These are phyloP conservation scores for Hyphopichia fennica DNA, from an alignment of 1,139 yeast species.

Conservation along the genomic window DNA sequence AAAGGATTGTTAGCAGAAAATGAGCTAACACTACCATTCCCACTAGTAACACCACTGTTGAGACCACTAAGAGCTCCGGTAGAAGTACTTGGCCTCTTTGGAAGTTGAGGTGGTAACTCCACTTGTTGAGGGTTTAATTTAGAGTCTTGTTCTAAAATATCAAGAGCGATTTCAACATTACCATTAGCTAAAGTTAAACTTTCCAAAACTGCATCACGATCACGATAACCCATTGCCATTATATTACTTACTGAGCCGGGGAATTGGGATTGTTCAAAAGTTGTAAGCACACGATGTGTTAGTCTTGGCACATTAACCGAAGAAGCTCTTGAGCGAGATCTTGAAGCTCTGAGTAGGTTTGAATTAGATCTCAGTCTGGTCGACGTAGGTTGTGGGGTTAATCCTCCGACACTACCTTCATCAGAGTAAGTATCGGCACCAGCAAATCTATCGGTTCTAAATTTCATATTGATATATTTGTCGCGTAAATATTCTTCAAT, in stretches of 20 bases:
- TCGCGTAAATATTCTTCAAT: conserved; percentile 54
- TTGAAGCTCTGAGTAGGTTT: conserved; percentile 5
- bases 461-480: conserved; percentile 50
- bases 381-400: conserved; percentile 2
- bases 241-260: conserved; percentile 39
- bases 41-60: conserved; percentile 2
- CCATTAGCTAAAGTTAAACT: conserved; percentile 51
- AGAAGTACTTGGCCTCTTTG: conserved; percentile 38
- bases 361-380: conserved; percentile 15
- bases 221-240: conserved; percentile 44
- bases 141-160: conserved; percentile 44
- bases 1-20: conserved; percentile 17
- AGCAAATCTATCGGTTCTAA: conserved; percentile 32
- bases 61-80: conserved; percentile 7
- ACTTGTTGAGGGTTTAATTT: conserved; percentile 34
- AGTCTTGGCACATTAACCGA: conserved; percentile 27
- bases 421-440: conserved; percentile 20
- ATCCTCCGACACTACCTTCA: conserved; percentile 9
- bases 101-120: conserved; percentile 48
- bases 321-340: conserved; percentile 1
- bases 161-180: conserved; percentile 47
- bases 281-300: conserved; percentile 43
- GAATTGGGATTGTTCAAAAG: conserved; percentile 44
- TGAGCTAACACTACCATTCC: conserved; percentile 8
- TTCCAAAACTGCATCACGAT: conserved; percentile 50